Conservation (phyloP, 1,139 yeast species). For the Sugiyamaella sp. region DNA sequence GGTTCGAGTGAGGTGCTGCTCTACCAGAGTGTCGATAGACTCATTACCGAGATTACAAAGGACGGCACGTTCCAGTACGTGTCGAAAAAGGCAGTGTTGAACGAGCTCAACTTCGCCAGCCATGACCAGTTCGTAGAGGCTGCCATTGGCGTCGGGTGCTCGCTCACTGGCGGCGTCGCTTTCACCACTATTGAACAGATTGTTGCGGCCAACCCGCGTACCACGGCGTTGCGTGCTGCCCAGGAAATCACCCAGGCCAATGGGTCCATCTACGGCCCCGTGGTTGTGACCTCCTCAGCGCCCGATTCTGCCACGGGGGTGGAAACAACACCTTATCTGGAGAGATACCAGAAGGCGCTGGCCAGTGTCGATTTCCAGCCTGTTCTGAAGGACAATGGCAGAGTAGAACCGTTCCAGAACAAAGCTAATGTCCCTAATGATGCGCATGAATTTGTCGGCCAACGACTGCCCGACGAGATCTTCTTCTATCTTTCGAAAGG, state of each 20-base stretch:
- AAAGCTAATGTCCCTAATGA: constrained; percentile 64
- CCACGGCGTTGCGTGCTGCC: constrained; percentile 45
- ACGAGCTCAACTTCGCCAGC: constrained; percentile 56
- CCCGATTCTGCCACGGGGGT: constrained; percentile 26
- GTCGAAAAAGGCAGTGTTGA: constrained; percentile 59
- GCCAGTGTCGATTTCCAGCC: constrained; percentile 65
- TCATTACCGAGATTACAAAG: constrained; percentile 61
- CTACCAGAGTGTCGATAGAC: constrained; percentile 62
- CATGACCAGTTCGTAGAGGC: constrained; percentile 75
- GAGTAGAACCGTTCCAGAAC: constrained; percentile 58
- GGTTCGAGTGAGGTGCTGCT: constrained; percentile 83
- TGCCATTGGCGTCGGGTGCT: constrained; percentile 76
- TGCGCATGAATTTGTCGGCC: constrained; percentile 80
- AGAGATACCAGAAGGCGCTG: constrained; percentile 54
- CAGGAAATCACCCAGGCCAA: constrained; percentile 50
- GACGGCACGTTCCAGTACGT: constrained; percentile 45
- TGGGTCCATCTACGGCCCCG: constrained; percentile 49
- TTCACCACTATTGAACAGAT: constrained; percentile 52
- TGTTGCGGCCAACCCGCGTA: constrained; percentile 37
- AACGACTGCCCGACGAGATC: constrained; percentile 83
- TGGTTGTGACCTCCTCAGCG: constrained; percentile 33
- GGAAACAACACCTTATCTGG: constrained; percentile 34
- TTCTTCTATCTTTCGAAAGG: constrained; percentile 84
- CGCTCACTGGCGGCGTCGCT: constrained; percentile 66
- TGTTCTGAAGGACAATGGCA: constrained; percentile 67